Evolutionary conservation across 2,329 filamentous ascomycete genomes (phyloP), one percentile per base, ranked within the genome.

Genomic region (Pseudogymnoascus sp.): DNA sequence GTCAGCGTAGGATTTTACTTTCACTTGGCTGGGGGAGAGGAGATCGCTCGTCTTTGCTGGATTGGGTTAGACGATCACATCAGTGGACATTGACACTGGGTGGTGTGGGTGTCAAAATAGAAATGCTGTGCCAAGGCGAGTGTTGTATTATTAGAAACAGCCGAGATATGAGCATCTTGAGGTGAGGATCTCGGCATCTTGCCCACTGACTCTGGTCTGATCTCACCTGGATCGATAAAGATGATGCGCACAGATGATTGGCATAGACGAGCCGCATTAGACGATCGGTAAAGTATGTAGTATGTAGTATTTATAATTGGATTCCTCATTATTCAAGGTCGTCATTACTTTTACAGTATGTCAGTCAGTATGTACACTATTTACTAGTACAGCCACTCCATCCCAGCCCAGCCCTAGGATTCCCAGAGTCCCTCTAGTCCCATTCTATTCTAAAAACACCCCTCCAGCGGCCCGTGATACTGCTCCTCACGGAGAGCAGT

Each of bases 291-390:
- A 21, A 21, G 21, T 21, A 21, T 21, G 21, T 21, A 21, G 21
- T 21, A 21, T 21, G 21, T n/a, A n/a, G n/a, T n/a, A n/a, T n/a
- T n/a, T 21, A 21, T 21, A 21, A n/a, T 45, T 45, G 12, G 5
- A 12, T 45, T 55, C 48, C 29, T 55, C 48, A 55, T 55, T 55
- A 33, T 33, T 55, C 48, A 55, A 55, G 48, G n/a, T 33, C 21
- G 33, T 55, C 48, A 55, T 55, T 55, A 33, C 48, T 55, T 55
- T 55, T 55, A 55, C 45, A 55, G 9, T 55, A 45, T 25, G 18
- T 2, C 21, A 21, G 21, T 21, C 21, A 21, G 21, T 25, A 55
- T 55, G 29, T 33, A 55, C 29, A 55, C 45, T 55, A 33, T 55
- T 8, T 31, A 52, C 29, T 12, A 33, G 5, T 18, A 10, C 29